These are phyloP conservation scores for Fusarium sacchari DNA, from an alignment of 2,329 filamentous ascomycete species.

Conservation along the genomic window DNA sequence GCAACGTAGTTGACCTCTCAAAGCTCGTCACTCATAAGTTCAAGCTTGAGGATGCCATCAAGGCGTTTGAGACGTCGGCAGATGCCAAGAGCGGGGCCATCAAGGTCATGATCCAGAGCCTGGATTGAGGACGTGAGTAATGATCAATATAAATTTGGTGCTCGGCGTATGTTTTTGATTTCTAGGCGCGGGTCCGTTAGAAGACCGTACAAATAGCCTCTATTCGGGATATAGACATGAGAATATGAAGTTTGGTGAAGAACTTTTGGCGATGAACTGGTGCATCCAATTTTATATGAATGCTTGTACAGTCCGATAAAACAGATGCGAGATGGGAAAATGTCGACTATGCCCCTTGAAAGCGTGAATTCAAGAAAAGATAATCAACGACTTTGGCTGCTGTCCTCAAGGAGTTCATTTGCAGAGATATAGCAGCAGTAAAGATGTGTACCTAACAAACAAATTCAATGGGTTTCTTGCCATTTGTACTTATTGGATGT, in stretches of 20 bases:
- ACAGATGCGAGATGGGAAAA: background rate
- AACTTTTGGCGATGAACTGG: background rate
- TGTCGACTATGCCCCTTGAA: background rate
- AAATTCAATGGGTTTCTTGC: conserved; percentile 22
- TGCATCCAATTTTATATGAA: background rate
- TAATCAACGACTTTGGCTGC: background rate
- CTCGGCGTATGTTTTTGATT: conserved; percentile 40
- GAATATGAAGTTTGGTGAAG: conserved; percentile 17
- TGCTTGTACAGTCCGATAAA: background rate
- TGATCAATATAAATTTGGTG: conserved; percentile 31
- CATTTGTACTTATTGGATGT: too few species aligned
- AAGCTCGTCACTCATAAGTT: conserved; percentile 91
- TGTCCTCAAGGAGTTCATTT: background rate
- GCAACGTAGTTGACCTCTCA: conserved; percentile 82
- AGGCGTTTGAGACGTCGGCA: conserved; percentile 89
- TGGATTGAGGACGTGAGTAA: conserved; percentile 54
- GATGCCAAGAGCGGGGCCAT: conserved; percentile 94
- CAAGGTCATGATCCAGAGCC: conserved; percentile 92
- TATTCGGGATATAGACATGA: conserved; percentile 37
- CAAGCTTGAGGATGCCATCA: conserved; percentile 83
- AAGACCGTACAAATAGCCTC: conserved; percentile 20
- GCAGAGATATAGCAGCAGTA: background rate
- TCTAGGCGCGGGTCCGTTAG: conserved; percentile 33
- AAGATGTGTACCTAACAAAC: background rate
- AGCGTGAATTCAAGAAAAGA: background rate